Conservation (phyloP, 1,139 yeast genomes). For the Scheffersomyces segobiensis region DNA sequence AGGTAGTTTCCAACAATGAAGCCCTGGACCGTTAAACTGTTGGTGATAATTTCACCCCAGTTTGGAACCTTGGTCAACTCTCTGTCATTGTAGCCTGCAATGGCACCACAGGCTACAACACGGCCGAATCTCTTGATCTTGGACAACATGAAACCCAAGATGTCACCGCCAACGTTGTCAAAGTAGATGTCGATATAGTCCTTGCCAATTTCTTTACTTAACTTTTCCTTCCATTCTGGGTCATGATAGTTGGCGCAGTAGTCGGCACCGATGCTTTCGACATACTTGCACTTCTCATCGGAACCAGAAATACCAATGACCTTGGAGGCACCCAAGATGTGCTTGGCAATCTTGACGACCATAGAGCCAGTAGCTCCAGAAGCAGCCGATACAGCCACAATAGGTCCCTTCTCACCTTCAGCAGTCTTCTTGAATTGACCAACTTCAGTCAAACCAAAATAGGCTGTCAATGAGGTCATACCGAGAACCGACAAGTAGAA, state of each 20-base stretch:
- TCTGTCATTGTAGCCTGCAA: constrained; percentile 34
- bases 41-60: constrained; percentile 46
- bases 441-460: constrained; percentile 51
- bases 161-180: constrained; percentile 26
- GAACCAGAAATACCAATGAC: constrained; percentile 71
- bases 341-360: constrained; percentile 59
- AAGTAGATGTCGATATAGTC: constrained; percentile 40
- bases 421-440: constrained; percentile 30
- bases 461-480: constrained; percentile 63
- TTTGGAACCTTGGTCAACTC: constrained; percentile 30
- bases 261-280: constrained; percentile 58
- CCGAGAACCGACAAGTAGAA: constrained; percentile 42
- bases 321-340: constrained; percentile 51
- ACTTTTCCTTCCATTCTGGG: constrained; percentile 40
- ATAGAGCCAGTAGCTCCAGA: constrained; percentile 72
- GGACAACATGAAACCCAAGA: constrained; percentile 19
- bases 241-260: constrained; percentile 56
- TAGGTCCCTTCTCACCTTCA: constrained; percentile 31
- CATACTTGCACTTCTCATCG: constrained; percentile 53
- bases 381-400: constrained; percentile 62
- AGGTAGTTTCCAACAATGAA: constrained; percentile 43
- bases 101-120: constrained; percentile 31
- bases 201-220: constrained; percentile 46
- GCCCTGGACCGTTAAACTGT: constrained; percentile 51
- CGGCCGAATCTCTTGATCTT: constrained; percentile 22